A percentile compares a stretch with the other conserved stretches of the same genome.
Evolutionary conservation across 2,329 filamentous ascomycete genomes (phyloP).

Genomic region (Verticillium albo-atrum): DNA sequence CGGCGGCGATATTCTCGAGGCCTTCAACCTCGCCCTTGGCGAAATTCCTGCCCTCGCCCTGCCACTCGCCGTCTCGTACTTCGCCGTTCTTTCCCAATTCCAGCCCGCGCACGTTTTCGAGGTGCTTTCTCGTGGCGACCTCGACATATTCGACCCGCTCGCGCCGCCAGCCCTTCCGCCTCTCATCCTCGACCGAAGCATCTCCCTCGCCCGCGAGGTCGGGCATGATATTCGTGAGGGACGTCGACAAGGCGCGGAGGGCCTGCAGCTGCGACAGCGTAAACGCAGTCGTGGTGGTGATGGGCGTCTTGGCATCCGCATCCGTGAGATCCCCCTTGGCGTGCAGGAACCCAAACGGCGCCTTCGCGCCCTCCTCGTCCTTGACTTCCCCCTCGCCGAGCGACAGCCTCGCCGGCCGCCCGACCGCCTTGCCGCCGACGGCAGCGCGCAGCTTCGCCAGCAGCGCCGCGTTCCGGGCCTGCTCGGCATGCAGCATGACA

Average conservation of each 20-base stretch:
- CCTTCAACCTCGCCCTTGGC: slow-evolving; percentile 52
- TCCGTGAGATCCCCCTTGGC: slow-evolving; percentile 46
- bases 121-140: slow-evolving; percentile 67
- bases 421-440: slow-evolving; percentile 22
- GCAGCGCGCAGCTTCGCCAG: slow-evolving; percentile 56
- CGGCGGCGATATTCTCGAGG: slow-evolving; percentile 35
- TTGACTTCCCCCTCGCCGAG: slow-evolving; percentile 12
- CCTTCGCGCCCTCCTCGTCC: slow-evolving; percentile 15
- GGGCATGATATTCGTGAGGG: slow-evolving; percentile 61
- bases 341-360: slow-evolving; percentile 53
- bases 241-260: slow-evolving; percentile 59
- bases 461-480: slow-evolving; percentile 65
- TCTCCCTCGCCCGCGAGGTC: slow-evolving; percentile 40
- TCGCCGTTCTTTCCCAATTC: slow-evolving; percentile 59
- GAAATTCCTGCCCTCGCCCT: slow-evolving; percentile 46
- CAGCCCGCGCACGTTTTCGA: slow-evolving; percentile 66
- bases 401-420: slow-evolving; percentile 10
- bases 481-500: slow-evolving; percentile 63
- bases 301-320: slow-evolving; percentile 48
- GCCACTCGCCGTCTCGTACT: slow-evolving; percentile 61
- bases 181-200: slow-evolving; percentile 16
- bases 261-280: slow-evolving; percentile 79
- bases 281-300: slow-evolving; percentile 72
- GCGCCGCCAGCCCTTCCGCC: slow-evolving; percentile 55
- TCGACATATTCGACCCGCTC: slow-evolving; percentile 82